These are phyloP conservation scores for Magnaporthiopsis rhizophila DNA, from an alignment of 2,329 filamentous ascomycete species.

Conservation along the genomic window DNA sequence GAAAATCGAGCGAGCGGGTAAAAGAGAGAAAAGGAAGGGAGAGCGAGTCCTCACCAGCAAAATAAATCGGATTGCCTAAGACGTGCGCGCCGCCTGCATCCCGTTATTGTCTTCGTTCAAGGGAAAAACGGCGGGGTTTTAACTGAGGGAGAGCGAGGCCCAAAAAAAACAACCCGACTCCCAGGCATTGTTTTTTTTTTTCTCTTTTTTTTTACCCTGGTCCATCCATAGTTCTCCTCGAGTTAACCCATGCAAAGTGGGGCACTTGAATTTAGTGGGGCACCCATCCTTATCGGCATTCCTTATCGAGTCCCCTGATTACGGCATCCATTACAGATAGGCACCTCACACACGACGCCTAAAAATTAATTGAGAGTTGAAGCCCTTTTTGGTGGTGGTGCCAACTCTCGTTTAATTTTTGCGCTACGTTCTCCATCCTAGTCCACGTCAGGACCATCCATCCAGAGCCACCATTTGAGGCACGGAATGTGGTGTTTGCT, in stretches of 20 bases:
- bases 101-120: background rate
- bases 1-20: background rate
- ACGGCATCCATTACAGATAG: background rate
- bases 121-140: background rate
- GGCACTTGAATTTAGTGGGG: background rate
- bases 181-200: background rate
- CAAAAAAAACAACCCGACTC: background rate
- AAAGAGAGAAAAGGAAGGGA: background rate
- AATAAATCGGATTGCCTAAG: background rate
- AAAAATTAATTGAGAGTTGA: too few species aligned
- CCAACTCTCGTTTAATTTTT: too few species aligned
- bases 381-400: too few species aligned
- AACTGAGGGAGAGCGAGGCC: background rate
- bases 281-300: background rate
- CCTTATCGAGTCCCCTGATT: background rate
- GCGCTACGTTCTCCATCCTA: too few species aligned
- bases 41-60: background rate
- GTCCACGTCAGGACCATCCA: too few species aligned
- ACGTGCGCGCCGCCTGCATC: background rate
- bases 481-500: too few species aligned
- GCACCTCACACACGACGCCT: too few species aligned
- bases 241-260: background rate
- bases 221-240: background rate
- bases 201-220: background rate
- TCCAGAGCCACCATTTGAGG: too few species aligned